These are phyloP conservation scores for Panellus pusillus DNA, from an alignment of 768 basidiomycete genomes.

Conservation along the genomic window DNA sequence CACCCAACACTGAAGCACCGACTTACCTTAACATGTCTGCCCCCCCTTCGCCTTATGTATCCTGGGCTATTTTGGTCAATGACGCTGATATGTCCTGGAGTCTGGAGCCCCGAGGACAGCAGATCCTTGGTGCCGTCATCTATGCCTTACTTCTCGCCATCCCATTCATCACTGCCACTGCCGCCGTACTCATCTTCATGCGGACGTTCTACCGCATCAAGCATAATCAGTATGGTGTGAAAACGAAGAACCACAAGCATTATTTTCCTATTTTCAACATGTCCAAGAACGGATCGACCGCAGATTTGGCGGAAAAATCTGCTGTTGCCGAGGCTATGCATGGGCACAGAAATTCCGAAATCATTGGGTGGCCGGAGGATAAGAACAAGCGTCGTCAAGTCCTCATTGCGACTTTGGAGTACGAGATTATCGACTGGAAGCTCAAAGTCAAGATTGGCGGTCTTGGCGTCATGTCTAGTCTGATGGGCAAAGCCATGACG, in stretches of 20 bases:
- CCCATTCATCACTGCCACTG: slow-evolving; percentile 79
- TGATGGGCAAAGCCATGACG: slow-evolving; percentile 98
- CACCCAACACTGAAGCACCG: slow-evolving; percentile 81
- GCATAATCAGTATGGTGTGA: slow-evolving; percentile 89
- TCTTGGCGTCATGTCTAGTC: slow-evolving; percentile 96
- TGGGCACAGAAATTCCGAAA: slow-evolving; percentile 61
- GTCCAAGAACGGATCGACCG: slow-evolving; percentile 68
- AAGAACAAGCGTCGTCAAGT: slow-evolving; percentile 89
- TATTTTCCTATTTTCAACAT: slow-evolving; percentile 89
- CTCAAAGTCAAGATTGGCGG: slow-evolving; percentile 98
- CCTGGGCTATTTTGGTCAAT: slow-evolving; percentile 82
- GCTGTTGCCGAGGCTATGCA: slow-evolving; percentile 35
- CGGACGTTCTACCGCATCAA: slow-evolving; percentile 96
- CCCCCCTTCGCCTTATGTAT: slow-evolving; percentile 82
- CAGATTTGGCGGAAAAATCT: slow-evolving; percentile 64
- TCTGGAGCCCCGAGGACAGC: slow-evolving; percentile 78
- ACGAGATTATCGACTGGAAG: slow-evolving; percentile 97
- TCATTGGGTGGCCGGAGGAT: slow-evolving; percentile 97
- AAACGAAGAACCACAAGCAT: slow-evolving; percentile 65
- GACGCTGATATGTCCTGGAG: slow-evolving; percentile 78
- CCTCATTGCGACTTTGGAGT: slow-evolving; percentile 89
- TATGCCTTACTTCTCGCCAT: slow-evolving; percentile 80
- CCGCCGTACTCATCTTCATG: slow-evolving; percentile 87
- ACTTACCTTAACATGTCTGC: slow-evolving; percentile 93
- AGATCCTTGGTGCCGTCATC: slow-evolving; percentile 83